Evolutionary conservation across 2,329 filamentous ascomycete genomes (phyloP).

Genomic region (Paraphaeosphaeria sporulosa): DNA sequence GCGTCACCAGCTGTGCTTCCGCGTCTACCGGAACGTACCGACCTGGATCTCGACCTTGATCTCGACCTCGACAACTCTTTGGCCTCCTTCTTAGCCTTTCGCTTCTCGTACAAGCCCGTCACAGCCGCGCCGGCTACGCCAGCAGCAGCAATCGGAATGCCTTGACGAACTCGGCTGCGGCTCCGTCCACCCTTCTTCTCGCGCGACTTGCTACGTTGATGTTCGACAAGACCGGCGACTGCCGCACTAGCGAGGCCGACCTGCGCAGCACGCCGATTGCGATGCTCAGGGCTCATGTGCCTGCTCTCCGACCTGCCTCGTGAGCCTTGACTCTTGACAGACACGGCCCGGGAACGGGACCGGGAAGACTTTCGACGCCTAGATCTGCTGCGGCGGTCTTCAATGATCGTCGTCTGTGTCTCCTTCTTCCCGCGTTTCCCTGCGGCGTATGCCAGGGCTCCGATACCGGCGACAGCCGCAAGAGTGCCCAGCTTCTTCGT

Average conservation of each 20-base stretch:
- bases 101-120: constrained; percentile 69
- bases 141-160: constrained; percentile 67
- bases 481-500: constrained; percentile 64
- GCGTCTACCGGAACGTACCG: constrained; percentile 52
- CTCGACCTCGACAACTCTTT: constrained; percentile 55
- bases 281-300: constrained; percentile 56
- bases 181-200: constrained; percentile 61
- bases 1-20: constrained; percentile 56
- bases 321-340: constrained; percentile 33
- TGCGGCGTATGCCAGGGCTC: constrained; percentile 64
- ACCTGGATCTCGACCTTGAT: constrained; percentile 55
- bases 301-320: constrained; percentile 49
- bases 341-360: constrained; percentile 25
- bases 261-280: constrained; percentile 66
- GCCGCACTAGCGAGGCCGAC: constrained; percentile 69
- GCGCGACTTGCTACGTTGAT: constrained; percentile 65
- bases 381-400: constrained; percentile 58
- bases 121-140: constrained; percentile 68
- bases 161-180: constrained; percentile 63
- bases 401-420: constrained; percentile 55
- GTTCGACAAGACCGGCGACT: constrained; percentile 67
- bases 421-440: constrained; percentile 57
- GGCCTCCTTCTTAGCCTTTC: constrained; percentile 66
- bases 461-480: constrained; percentile 67
- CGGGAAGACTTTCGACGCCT: constrained; percentile 54